Conservation (phyloP, 176 grass and related monocot species). For the Cymbopogon citratus region DNA sequence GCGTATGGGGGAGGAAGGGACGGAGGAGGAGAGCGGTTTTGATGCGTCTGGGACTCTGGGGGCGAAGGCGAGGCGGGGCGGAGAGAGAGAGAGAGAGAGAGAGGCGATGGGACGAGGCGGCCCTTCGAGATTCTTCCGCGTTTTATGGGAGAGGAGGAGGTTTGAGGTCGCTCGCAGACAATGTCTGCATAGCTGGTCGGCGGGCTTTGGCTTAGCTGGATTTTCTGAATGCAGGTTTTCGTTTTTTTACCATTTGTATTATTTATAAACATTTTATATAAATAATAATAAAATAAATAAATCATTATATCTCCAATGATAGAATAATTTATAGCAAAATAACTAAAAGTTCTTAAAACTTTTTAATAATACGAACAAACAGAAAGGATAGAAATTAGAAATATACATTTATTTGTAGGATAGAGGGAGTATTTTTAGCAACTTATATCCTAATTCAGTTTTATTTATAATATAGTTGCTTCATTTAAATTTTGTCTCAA, state of each 20-base stretch:
- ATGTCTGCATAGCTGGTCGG: slow-evolving; percentile 11
- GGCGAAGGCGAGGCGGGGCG: neutral
- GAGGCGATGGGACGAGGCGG: neutral
- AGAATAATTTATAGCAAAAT: no score
- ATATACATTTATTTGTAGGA: no score
- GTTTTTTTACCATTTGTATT: neutral
- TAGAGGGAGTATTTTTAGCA: no score
- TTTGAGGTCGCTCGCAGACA: neutral
- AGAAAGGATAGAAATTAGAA: no score
- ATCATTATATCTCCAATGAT: no score
- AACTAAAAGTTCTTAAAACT: no score
- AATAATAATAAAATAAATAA: no score
- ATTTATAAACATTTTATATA: no score
- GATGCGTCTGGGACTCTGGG: neutral
- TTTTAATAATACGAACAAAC: no score
- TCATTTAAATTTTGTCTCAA: no score
- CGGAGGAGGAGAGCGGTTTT: neutral
- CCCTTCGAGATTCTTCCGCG: slow-evolving; percentile 29
- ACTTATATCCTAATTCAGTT: no score
- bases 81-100: neutral
- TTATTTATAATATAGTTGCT: no score
- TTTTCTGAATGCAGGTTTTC: neutral
- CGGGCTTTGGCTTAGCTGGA: slow-evolving; percentile 25
- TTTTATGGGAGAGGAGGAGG: slow-evolving; percentile 21
- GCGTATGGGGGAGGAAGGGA: neutral